phyloP scores from a whole-genome alignment of 1,139 yeast genomes.

The Zhuliangozyma blackwelliae region DNA sequence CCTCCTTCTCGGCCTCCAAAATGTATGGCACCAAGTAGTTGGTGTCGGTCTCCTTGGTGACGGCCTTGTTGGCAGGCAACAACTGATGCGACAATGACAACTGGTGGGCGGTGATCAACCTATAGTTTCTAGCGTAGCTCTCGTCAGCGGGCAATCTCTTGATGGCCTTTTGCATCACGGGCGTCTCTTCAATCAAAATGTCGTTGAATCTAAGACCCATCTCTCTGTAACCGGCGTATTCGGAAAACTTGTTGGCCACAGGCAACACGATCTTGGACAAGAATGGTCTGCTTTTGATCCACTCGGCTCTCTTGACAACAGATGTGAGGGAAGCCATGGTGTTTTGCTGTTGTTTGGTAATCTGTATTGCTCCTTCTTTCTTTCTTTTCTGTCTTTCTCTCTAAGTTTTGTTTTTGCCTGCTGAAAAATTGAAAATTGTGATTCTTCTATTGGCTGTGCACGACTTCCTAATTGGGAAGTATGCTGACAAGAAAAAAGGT shows the following conservation, averaged over 20 bases:
- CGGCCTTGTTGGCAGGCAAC: conserved; percentile 75
- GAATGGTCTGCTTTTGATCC: conserved; percentile 74
- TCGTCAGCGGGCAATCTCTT: conserved; percentile 81
- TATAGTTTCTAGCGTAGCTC: conserved; percentile 85
- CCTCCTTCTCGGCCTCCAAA: conserved; percentile 92
- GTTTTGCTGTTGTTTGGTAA: background rate
- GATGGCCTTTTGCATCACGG: conserved; percentile 81
- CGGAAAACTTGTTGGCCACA: conserved; percentile 66
- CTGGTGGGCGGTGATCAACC: conserved; percentile 91
- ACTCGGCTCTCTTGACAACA: conserved; percentile 77
- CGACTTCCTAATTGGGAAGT: conserved; percentile 22
- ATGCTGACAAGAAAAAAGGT: background rate
- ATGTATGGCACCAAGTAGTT: conserved; percentile 85
- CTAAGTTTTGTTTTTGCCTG: background rate
- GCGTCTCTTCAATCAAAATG: conserved; percentile 81
- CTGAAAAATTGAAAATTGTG: conserved; percentile 8
- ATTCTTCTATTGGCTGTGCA: conserved; percentile 18
- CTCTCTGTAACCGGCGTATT: conserved; percentile 86
- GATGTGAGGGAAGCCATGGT: conserved; percentile 74
- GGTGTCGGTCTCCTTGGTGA: conserved; percentile 77
- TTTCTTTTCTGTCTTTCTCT: background rate
- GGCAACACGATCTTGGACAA: conserved; percentile 76
- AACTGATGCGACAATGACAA: conserved; percentile 78
- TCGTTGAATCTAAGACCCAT: conserved; percentile 83
- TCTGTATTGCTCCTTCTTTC: background rate